phyloP scores from a whole-genome alignment of 495 filamentous ascomycete genomes.

The Neurospora sp. region DNA sequence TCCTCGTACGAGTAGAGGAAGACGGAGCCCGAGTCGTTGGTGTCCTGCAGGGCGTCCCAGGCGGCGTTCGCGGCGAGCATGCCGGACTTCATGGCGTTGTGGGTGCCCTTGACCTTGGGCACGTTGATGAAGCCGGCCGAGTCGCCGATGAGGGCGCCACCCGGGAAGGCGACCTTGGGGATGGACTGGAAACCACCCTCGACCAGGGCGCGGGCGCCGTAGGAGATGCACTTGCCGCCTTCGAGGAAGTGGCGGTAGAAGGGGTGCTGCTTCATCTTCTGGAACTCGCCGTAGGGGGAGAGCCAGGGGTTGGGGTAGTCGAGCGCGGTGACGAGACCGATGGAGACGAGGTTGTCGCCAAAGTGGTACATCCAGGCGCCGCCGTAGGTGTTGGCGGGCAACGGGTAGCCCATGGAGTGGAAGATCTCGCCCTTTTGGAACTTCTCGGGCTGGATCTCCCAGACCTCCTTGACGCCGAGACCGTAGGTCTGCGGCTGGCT shows the following conservation, averaged over 20 bases:
- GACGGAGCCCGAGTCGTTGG: conserved; percentile 51
- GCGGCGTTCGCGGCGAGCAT: conserved; percentile 93
- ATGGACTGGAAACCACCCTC: conserved; percentile 98
- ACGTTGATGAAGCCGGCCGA: conserved; percentile 96
- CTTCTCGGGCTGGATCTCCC: conserved; percentile 92
- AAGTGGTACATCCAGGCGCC: conserved; percentile 99
- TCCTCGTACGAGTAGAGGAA: conserved; percentile 97
- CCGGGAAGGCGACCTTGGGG: conserved; percentile 91
- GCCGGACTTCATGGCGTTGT: conserved; percentile 94
- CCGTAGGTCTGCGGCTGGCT: conserved; percentile 93
- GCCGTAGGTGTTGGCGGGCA: conserved; percentile 84
- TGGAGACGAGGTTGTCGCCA: conserved; percentile 89
- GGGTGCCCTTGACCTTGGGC: conserved; percentile 96
- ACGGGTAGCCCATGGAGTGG: conserved; percentile 90
- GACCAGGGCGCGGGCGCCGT: conserved; percentile 84
- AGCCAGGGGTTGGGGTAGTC: conserved; percentile 98
- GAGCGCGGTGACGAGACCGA: conserved; percentile 87
- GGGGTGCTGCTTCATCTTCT: conserved; percentile 97
- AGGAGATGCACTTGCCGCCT: conserved; percentile 95
- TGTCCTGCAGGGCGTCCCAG: conserved; percentile 56
- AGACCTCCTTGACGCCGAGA: conserved; percentile 90
- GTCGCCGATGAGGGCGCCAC: conserved; percentile 91
- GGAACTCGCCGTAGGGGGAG: conserved; percentile 91
- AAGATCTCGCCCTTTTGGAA: conserved; percentile 76
- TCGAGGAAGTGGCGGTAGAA: conserved; percentile 72